Evolutionary conservation across 352 stramenopile genomes (phyloP).

Genomic region (Thraustochytrium striatum): DNA sequence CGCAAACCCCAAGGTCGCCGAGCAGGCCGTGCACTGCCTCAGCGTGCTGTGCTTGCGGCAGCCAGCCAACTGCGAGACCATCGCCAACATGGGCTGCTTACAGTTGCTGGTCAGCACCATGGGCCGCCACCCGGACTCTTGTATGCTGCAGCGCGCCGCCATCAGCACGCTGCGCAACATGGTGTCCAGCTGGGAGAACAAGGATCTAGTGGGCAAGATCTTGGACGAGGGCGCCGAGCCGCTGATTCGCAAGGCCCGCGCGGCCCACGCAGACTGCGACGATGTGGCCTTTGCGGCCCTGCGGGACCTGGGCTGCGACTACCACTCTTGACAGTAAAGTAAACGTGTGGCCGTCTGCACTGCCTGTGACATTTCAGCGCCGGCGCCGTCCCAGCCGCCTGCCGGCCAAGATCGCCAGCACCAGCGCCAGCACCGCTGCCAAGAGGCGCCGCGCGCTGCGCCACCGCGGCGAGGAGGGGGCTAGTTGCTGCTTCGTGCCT

Average conservation of each 20-base stretch:
- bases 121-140: not conserved
- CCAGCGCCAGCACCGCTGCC: too few species aligned
- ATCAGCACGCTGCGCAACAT: constrained; percentile 38
- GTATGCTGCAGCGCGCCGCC: constrained; percentile 1
- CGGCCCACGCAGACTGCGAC: constrained; percentile 11
- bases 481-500: too few species aligned
- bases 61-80: constrained; percentile 31
- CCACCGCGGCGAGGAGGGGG: too few species aligned
- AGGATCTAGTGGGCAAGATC: constrained; percentile 30
- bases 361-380: too few species aligned
- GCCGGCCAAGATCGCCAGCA: too few species aligned
- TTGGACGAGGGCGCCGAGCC: constrained; percentile 18
- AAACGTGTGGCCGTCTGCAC: too few species aligned
- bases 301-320: constrained; percentile 19
- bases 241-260: constrained; percentile 39
- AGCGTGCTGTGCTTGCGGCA: constrained; percentile 35
- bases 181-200: constrained; percentile 45
- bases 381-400: too few species aligned
- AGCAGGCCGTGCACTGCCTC: constrained; percentile 28
- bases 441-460: too few species aligned
- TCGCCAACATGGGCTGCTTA: constrained; percentile 16
- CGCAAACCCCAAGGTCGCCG: not conserved
- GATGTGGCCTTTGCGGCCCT: constrained; percentile 34
- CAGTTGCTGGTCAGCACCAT: constrained; percentile 22
- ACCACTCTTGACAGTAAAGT: constrained; percentile 17